Evolutionary conservation across 2,329 filamentous ascomycete species (phyloP).

Genomic region (Ophiocordyceps camponoti-floridani): DNA sequence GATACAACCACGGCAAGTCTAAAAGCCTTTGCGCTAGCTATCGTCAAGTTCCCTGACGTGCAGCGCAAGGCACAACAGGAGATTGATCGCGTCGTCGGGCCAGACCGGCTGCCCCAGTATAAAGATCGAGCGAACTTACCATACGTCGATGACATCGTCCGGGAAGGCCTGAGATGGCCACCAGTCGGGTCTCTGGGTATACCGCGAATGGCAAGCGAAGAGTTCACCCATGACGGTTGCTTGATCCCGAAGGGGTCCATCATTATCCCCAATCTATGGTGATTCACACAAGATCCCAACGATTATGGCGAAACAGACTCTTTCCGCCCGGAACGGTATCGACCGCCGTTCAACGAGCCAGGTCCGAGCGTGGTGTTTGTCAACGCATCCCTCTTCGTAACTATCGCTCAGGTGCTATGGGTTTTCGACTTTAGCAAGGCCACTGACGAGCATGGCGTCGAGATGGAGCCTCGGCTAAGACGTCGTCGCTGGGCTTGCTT

Average conservation of each 20-base stretch:
- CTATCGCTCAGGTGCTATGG: slow-evolving; percentile 22
- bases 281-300: slow-evolving; percentile 43
- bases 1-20: slow-evolving; percentile 1
- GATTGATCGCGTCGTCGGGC: slow-evolving; percentile 24
- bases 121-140: slow-evolving; percentile 23
- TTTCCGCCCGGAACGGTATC: slow-evolving; percentile 16
- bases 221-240: slow-evolving; percentile 7
- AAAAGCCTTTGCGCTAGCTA: slow-evolving; percentile 23
- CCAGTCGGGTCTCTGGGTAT: slow-evolving; percentile 17
- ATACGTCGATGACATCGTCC: slow-evolving; percentile 17
- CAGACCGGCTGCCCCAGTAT: slow-evolving; percentile 20
- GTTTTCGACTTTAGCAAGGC: slow-evolving; percentile 8
- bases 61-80: slow-evolving; percentile 21
- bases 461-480: slow-evolving; percentile 9
- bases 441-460: slow-evolving; percentile 15
- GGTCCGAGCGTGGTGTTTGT: slow-evolving; percentile 14
- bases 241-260: slow-evolving; percentile 11
- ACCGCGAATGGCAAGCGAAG: slow-evolving; percentile 16
- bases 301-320: slow-evolving; percentile 31
- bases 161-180: slow-evolving; percentile 13
- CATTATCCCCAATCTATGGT: slow-evolving; percentile 10
- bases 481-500: slow-evolving; percentile 1
- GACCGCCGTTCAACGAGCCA: slow-evolving; percentile 8
- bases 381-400: slow-evolving; percentile 13
- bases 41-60: slow-evolving; percentile 22